These are phyloP conservation scores for Clonostachys sp. DNA, from an alignment of 2,329 filamentous ascomycete species.

Conservation along the genomic window DNA sequence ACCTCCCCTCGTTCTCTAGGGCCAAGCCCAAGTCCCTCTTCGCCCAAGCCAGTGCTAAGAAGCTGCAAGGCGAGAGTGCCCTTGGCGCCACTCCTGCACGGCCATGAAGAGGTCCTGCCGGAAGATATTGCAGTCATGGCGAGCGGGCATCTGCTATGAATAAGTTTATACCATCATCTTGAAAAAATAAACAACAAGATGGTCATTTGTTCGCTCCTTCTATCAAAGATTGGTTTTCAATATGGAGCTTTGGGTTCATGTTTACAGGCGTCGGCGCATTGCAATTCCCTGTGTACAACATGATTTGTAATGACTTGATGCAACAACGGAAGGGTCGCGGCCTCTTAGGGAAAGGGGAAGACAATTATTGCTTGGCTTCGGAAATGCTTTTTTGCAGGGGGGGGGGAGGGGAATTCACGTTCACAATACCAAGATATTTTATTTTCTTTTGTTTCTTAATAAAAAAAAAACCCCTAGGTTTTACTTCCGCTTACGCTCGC, in stretches of 20 bases:
- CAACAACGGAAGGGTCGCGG: background rate
- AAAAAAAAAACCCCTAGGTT: background rate
- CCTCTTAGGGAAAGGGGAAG: background rate
- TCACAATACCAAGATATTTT: background rate
- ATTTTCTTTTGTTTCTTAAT: background rate
- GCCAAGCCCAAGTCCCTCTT: slow-evolving; percentile 66
- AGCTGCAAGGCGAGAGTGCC: slow-evolving; percentile 44
- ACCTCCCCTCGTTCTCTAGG: slow-evolving; percentile 23
- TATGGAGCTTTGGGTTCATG: slow-evolving; percentile 4
- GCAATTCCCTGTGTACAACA: too few relatives aligned
- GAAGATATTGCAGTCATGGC: too few relatives aligned
- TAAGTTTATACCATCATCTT: too few relatives aligned
- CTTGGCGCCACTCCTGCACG: slow-evolving; percentile 29
- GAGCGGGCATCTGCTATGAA: too few relatives aligned
- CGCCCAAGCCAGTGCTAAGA: slow-evolving; percentile 61
- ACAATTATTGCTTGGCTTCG: too few relatives aligned
- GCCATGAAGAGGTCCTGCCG: slow-evolving; percentile 8
- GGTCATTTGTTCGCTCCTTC: background rate
- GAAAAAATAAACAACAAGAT: background rate
- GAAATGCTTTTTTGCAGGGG: background rate
- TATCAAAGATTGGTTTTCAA: slow-evolving; percentile 4
- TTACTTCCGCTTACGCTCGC: slow-evolving; percentile 42
- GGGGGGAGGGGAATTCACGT: background rate
- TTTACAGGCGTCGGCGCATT: background rate
- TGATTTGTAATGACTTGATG: too few relatives aligned